phyloP scores from a whole-genome alignment of 2,329 filamentous ascomycete species.

The Plenodomus biglobosus region DNA sequence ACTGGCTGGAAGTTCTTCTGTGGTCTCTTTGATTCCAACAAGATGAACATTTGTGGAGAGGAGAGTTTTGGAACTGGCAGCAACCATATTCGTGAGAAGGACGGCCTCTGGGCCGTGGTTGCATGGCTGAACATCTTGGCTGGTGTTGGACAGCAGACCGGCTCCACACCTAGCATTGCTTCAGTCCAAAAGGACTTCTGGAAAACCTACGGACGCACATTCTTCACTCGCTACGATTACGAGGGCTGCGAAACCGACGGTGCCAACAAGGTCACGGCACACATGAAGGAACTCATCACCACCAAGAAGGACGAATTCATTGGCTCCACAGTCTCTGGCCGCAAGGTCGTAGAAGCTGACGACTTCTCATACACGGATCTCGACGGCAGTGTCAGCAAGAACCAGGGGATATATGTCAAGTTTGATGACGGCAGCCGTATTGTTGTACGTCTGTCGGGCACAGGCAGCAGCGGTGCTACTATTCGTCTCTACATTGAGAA shows the following conservation, averaged over 20 bases:
- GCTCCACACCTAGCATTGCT: conserved; percentile 84
- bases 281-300: conserved; percentile 76
- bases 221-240: conserved; percentile 99
- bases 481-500: conserved; percentile 98
- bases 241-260: conserved; percentile 91
- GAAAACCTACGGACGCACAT: conserved; percentile 92
- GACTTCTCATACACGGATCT: conserved; percentile 99
- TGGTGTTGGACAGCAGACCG: conserved; percentile 80
- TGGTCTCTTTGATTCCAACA: conserved; percentile 93
- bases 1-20: conserved; percentile 99
- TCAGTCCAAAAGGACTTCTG: conserved; percentile 98
- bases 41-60: conserved; percentile 99
- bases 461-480: conserved; percentile 90
- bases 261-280: conserved; percentile 84
- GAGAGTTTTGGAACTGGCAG: conserved; percentile 97
- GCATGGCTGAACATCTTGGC: conserved; percentile 99
- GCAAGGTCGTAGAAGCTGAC: conserved; percentile 84
- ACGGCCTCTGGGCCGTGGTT: conserved; percentile 94
- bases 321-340: conserved; percentile 77
- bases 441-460: conserved; percentile 91
- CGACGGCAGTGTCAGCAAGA: conserved; percentile 92
- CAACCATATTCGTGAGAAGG: conserved; percentile 99
- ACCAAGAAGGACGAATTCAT: conserved; percentile 71
- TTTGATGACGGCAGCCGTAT: conserved; percentile 95
- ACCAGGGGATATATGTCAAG: conserved; percentile 92